These are phyloP conservation scores for Clavariopsis aquatica DNA, from an alignment of 495 filamentous ascomycete genomes.

Conservation along the genomic window DNA sequence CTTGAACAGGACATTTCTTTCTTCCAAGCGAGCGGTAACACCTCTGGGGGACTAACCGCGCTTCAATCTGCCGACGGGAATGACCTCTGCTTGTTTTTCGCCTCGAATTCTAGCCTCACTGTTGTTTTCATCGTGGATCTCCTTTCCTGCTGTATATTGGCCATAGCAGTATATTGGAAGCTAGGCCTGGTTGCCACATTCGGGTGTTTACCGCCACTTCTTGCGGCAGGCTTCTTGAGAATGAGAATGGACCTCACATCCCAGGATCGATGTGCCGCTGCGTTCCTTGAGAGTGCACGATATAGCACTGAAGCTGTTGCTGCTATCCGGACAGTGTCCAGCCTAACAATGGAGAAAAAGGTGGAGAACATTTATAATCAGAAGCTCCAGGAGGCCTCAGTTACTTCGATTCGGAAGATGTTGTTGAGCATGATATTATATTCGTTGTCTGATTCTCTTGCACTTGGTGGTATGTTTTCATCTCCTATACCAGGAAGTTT, in stretches of 20 bases:
- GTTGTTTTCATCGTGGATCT: constrained; percentile 38
- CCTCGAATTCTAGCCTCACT: constrained; percentile 38
- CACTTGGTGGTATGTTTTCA: constrained; percentile 36
- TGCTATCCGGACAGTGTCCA: constrained; percentile 58
- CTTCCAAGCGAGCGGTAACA: constrained; percentile 11
- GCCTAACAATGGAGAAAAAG: constrained; percentile 48
- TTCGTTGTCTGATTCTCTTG: constrained; percentile 72
- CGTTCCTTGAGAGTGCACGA: constrained; percentile 39
- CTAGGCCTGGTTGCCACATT: constrained; percentile 43
- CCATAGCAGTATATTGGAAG: constrained; percentile 41
- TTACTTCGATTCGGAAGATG: constrained; percentile 42
- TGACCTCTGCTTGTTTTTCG: constrained; percentile 37
- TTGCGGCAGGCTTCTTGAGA: constrained; percentile 44
- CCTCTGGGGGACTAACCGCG: constrained; percentile 9
- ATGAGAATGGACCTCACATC: constrained; percentile 48
- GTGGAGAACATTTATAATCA: constrained; percentile 16
- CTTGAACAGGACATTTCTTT: constrained; percentile 14
- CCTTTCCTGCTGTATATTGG: constrained; percentile 33
- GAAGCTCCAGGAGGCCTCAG: constrained; percentile 5
- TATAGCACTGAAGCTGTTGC: constrained; percentile 55
- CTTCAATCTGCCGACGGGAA: constrained; percentile 55
- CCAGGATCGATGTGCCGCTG: constrained; percentile 31
- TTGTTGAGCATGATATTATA: constrained; percentile 70
- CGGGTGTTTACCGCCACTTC: constrained; percentile 36
- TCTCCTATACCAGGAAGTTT: neutral